These are phyloP conservation scores for Alopecurus myosuroides DNA, from an alignment of 176 grass and related monocot species.

Conservation along the genomic window DNA sequence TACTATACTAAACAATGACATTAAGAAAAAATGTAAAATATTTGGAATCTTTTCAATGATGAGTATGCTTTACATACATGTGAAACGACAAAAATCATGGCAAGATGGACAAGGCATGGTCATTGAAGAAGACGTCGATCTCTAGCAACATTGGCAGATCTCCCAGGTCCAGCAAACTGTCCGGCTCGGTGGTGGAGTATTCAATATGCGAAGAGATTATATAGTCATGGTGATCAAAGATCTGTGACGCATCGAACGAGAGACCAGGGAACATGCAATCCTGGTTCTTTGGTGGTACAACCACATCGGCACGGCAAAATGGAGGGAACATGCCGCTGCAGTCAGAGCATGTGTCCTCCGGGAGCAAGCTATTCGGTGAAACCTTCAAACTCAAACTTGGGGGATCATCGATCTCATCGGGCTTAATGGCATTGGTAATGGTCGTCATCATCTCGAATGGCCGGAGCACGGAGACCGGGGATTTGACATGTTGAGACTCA, in stretches of 20 bases:
- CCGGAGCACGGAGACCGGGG: conserved; percentile 75
- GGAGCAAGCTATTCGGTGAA: not conserved
- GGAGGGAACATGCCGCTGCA: not conserved
- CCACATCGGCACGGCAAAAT: not conserved
- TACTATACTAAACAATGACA: too few relatives aligned
- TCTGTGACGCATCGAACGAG: not conserved
- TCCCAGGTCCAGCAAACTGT: conserved; percentile 21
- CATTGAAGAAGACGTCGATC: conserved; percentile 1
- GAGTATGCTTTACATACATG: too few relatives aligned
- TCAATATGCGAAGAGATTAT: not conserved
- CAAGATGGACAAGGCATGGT: not conserved
- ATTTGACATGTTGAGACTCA: conserved; percentile 48
- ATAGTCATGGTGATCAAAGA: not conserved
- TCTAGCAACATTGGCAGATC: conserved; percentile 5
- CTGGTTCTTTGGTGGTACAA: not conserved
- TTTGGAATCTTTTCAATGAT: too few relatives aligned
- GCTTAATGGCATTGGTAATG: not conserved
- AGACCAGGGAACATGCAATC: not conserved
- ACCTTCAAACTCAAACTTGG: not conserved
- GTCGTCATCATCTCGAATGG: not conserved
- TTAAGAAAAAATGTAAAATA: too few relatives aligned
- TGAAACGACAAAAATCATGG: too few relatives aligned
- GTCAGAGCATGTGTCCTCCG: not conserved
- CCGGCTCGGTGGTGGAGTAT: not conserved
- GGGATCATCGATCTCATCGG: not conserved